Conservation (phyloP, 768 basidiomycete genomes). For the Holtermanniella nyarrowii region DNA sequence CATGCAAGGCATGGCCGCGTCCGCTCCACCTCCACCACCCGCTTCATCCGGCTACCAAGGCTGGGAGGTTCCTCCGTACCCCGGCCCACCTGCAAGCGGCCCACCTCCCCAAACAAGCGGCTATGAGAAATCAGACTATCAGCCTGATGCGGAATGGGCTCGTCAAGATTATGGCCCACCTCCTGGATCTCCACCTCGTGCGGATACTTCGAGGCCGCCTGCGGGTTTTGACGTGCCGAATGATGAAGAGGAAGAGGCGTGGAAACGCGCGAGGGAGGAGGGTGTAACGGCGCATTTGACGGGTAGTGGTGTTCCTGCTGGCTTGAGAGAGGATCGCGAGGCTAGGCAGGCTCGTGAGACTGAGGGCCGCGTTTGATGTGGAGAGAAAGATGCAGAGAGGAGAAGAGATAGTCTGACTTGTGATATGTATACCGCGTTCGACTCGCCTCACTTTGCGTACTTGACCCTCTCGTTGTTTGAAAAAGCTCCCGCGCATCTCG, state of each 20-base stretch:
- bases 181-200: conserved; percentile 2
- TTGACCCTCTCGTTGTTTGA: too few species aligned
- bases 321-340: not conserved
- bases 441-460: too few species aligned
- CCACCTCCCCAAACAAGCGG: conserved; percentile 4
- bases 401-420: too few species aligned
- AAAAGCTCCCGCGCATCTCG: too few species aligned
- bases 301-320: conserved; percentile 3
- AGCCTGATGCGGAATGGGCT: conserved; percentile 29
- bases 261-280: conserved; percentile 31
- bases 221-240: conserved; percentile 19
- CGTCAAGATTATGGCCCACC: conserved; percentile 13
- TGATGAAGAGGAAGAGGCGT: conserved; percentile 39
- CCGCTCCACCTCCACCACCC: conserved; percentile 16
- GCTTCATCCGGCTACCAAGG: conserved; percentile 11
- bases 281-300: conserved; percentile 35
- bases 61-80: conserved; percentile 39
- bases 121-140: conserved; percentile 32
- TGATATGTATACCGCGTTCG: too few species aligned
- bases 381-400: too few species aligned
- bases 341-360: not conserved
- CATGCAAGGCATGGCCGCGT: conserved; percentile 14
- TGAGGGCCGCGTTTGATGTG: not conserved
- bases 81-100: conserved; percentile 26
- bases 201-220: not conserved